Base-by-base conservation (phyloP, 306 rosid species). In the Trifolium subterraneum region DNA sequence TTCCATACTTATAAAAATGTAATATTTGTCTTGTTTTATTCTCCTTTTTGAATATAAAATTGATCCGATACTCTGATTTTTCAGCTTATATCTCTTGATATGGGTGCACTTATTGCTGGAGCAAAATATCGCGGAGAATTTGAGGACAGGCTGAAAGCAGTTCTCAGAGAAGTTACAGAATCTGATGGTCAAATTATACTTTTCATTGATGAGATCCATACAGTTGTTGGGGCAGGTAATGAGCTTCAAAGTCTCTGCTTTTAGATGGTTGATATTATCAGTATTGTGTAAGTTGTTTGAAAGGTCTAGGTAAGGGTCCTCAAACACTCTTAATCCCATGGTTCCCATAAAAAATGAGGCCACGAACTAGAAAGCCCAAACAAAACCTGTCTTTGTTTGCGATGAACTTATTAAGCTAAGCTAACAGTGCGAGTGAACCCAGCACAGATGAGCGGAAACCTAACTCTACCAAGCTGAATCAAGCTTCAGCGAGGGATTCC, bases 71-170 rank as follows among this genome's bases (percentile, higher is more conserved):
- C 64, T 47, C 0, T 66, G 68, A 10, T 75, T 62, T 81, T 79
- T 68, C 94, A 94, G 99, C 87, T 94, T 78, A 94, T 94, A 77
- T 94, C 99, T 54, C 99, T 94, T 75, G 99, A 92, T 83, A 94
- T 94, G 99, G 99, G 99, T 71, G 84, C 99, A 39, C 93, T 92
- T 25, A 94, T 94, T 88, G 99, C 97, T 71, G 99, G 97, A 52
- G 99, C 99, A 69, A 94, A 94, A 75, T 94, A 90, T 79, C 91
- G 99, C 33, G 99, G 99, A 80, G 99, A 94, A 83, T 94, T 94
- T 83, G 99, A 94, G 85, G 99, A 94, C 74, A 90, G 99, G 79
- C 90, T 94, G 81, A 94, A 94, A 87, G 99, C 99, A 42, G 99
- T 94, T 44, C 96, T 94, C 63, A 94, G 68, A 92, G 99, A 94